phyloP scores from a whole-genome alignment of 2,329 filamentous ascomycete genomes.

The Emmonsiellopsis sp. region DNA sequence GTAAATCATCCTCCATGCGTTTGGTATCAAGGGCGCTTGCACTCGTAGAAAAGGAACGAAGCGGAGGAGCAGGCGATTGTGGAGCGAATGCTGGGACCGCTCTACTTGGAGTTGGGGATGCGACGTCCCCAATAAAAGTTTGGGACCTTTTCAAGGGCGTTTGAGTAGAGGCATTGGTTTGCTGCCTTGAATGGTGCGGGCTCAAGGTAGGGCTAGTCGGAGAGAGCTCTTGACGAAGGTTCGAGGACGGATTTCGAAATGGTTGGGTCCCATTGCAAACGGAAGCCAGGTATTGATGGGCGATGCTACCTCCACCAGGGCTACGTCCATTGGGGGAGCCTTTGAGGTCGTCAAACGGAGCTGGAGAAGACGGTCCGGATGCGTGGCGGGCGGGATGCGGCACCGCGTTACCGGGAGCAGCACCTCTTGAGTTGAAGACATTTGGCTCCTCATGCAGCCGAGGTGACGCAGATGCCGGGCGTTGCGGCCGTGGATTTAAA shows the following conservation, averaged over 20 bases:
- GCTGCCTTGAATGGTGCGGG: conserved; percentile 7
- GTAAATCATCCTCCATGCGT: conserved; percentile 41
- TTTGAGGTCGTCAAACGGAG: conserved; percentile 10
- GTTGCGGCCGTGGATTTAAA: conserved; percentile 33
- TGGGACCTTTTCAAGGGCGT: conserved; percentile 11
- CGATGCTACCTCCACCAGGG: conserved; percentile 10
- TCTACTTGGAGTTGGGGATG: conserved; percentile 8
- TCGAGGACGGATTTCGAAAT: conserved; percentile 21
- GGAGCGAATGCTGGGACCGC: conserved; percentile 9
- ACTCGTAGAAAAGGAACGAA: conserved; percentile 15
- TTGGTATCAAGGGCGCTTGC: conserved; percentile 29
- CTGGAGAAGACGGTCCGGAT: conserved; percentile 25
- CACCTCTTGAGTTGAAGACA: conserved; percentile 9
- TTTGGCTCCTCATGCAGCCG: conserved; percentile 15
- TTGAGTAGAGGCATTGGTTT: conserved; percentile 15
- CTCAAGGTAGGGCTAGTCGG: conserved; percentile 14
- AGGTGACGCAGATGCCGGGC: conserved; percentile 24
- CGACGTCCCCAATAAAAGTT: neutral
- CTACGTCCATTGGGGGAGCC: conserved; percentile 9
- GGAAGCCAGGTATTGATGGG: conserved; percentile 17
- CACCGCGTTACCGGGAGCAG: neutral
- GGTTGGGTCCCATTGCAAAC: conserved; percentile 15
- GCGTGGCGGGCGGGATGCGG: neutral
- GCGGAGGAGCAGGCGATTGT: conserved; percentile 17
- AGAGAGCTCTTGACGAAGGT: conserved; percentile 24